These are phyloP conservation scores for Pleurotus giganteus DNA, from an alignment of 768 basidiomycete species.

Conservation along the genomic window DNA sequence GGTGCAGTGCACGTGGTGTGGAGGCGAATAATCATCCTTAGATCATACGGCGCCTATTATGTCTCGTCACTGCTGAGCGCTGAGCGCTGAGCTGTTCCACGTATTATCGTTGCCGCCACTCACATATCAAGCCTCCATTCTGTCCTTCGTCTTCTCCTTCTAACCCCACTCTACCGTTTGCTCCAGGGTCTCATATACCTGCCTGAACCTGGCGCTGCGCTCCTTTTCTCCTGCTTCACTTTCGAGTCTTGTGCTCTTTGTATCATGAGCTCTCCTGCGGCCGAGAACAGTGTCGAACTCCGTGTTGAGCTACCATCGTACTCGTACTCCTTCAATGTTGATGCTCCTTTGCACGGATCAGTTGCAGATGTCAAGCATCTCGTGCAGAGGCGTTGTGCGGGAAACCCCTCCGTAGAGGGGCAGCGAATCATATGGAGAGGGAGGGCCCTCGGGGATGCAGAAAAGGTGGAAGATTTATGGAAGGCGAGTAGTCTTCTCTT, in stretches of 20 bases:
- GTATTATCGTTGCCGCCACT: neutral
- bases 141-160: neutral
- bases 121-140: neutral
- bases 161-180: neutral
- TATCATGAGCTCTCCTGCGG: constrained; percentile 29
- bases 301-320: constrained; percentile 78
- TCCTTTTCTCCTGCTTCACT: neutral
- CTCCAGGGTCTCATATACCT: neutral
- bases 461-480: constrained; percentile 69
- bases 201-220: neutral
- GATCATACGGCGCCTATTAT: too few species aligned
- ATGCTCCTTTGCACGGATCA: constrained; percentile 44
- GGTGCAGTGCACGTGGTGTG: too few species aligned
- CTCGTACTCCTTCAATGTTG: constrained; percentile 61
- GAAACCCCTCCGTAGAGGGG: constrained; percentile 64
- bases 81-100: neutral
- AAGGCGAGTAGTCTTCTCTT: constrained; percentile 44
- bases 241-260: constrained; percentile 8
- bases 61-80: neutral
- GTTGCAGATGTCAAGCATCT: constrained; percentile 66
- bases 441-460: constrained; percentile 59
- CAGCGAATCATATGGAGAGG: constrained; percentile 80
- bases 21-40: too few species aligned
- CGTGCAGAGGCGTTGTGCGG: constrained; percentile 59
- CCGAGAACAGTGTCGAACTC: constrained; percentile 35